Conservation (phyloP, 2,329 filamentous ascomycete species). For the Botrytis fragariae region DNA sequence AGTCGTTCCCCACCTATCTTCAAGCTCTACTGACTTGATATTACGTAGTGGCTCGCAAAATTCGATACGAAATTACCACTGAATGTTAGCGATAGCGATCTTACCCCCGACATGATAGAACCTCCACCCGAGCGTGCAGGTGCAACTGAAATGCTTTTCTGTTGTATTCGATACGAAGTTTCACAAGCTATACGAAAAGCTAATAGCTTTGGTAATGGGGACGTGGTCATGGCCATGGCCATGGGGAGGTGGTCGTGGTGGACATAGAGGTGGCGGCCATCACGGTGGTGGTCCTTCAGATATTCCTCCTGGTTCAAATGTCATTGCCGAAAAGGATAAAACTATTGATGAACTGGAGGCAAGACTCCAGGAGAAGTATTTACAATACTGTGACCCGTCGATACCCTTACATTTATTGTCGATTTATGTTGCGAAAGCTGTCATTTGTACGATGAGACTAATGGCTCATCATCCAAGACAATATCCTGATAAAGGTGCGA, state of each 20-base stretch:
- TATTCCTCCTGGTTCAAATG: constrained; percentile 12
- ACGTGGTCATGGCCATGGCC: neutral
- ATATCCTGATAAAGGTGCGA: constrained; percentile 35
- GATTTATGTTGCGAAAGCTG: constrained; percentile 33
- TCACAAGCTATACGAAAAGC: constrained; percentile 31
- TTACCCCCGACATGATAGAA: constrained; percentile 45
- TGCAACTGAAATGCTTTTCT: constrained; percentile 49
- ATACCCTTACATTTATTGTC: constrained; percentile 41
- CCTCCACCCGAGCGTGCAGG: constrained; percentile 44
- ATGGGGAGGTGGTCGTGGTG: neutral
- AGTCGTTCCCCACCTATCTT: too few species aligned
- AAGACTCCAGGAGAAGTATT: constrained; percentile 43
- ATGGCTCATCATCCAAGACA: constrained; percentile 39
- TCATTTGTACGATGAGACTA: constrained; percentile 37
- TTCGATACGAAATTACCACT: constrained; percentile 51
- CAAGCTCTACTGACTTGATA: neutral
- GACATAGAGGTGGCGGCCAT: neutral
- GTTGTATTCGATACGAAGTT: constrained; percentile 40
- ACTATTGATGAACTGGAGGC: constrained; percentile 35
- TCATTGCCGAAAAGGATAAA: constrained; percentile 31
- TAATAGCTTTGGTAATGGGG: constrained; percentile 12
- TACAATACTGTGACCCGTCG: constrained; percentile 44
- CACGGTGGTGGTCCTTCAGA: neutral
- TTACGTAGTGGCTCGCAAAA: constrained; percentile 36
- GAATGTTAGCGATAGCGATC: constrained; percentile 56